These are phyloP conservation scores for Gastrolobium bilobum DNA, from an alignment of 306 rosid genomes.

Conservation along the genomic window DNA sequence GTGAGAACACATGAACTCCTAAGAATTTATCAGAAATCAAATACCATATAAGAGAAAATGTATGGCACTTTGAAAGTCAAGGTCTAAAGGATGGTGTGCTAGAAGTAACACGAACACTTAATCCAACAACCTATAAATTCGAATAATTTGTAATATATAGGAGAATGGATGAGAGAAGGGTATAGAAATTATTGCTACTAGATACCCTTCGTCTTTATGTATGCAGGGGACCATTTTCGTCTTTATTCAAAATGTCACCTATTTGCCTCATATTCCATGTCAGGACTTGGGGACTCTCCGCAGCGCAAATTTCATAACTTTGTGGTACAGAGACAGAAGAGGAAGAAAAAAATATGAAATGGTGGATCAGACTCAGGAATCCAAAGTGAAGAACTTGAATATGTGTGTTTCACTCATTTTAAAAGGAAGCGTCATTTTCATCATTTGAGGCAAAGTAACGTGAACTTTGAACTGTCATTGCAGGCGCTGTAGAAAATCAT, in stretches of 20 bases:
- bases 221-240: neutral
- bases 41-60: no score
- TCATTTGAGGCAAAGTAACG: neutral
- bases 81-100: no score
- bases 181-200: neutral
- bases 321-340: neutral
- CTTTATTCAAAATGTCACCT: no score
- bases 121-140: no score
- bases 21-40: no score
- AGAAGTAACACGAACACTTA: no score
- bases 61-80: no score
- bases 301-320: conserved; percentile 1
- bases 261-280: no score
- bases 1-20: no score
- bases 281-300: neutral
- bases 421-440: neutral
- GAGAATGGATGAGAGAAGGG: neutral
- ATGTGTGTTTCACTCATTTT: neutral
- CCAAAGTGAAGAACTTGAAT: neutral
- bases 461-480: neutral
- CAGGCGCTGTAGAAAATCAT: neutral
- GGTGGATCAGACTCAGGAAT: neutral
- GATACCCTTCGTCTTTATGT: neutral
- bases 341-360: neutral
- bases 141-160: neutral